Conservation (phyloP, 192 early-diverging fungal species). For the Podochytrium sp. region DNA sequence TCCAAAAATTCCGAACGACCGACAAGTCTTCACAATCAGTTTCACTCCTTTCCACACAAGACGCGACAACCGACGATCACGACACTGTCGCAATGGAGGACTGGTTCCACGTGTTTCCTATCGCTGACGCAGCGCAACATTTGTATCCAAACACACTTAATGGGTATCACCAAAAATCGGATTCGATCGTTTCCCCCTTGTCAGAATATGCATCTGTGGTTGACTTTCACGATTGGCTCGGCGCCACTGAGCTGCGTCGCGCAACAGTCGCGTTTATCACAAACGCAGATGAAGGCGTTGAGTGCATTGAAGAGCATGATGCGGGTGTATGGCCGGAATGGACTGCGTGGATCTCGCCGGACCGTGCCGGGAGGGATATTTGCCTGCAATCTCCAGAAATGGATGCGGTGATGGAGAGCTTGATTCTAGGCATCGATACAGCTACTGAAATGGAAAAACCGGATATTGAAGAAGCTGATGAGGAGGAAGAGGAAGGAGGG, state of each 20-base stretch:
- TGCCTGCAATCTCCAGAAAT: background rate
- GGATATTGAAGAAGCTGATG: background rate
- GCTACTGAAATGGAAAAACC: background rate
- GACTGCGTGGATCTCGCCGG: background rate
- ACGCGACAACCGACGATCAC: background rate
- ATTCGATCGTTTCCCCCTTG: background rate
- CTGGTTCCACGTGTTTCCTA: constrained; percentile 4
- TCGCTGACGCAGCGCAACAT: background rate
- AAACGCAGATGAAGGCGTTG: constrained; percentile 8
- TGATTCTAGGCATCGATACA: no score
- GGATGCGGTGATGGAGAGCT: background rate
- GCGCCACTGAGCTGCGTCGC: background rate
- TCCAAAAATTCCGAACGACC: background rate
- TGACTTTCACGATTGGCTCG: background rate
- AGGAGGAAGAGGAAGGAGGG: constrained; percentile 15
- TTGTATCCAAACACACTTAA: background rate
- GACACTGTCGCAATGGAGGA: background rate
- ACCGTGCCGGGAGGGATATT: no score
- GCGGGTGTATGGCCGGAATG: constrained; percentile 14
- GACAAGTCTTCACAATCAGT: constrained; percentile 6
- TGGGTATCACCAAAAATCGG: background rate
- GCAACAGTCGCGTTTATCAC: constrained; percentile 12
- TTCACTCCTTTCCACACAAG: background rate
- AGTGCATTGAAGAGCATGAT: constrained; percentile 12
- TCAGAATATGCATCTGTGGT: constrained; percentile 1